phyloP scores from a whole-genome alignment of 1,284 basidiomycete species.

The Anthracocystis walkeri region DNA sequence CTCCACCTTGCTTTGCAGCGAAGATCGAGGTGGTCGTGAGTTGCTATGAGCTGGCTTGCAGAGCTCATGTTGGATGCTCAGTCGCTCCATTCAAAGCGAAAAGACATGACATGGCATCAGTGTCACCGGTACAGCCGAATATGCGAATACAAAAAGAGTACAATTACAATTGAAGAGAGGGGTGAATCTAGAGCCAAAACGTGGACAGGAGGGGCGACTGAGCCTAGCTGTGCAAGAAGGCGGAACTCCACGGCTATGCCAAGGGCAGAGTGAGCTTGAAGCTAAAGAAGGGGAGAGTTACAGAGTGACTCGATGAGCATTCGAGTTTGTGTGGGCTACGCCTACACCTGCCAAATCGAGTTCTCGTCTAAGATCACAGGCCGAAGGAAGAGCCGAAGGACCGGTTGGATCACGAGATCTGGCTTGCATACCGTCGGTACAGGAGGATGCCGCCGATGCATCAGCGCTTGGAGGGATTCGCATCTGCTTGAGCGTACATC shows the following conservation, averaged over 20 bases:
- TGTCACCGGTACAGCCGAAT: too few relatives aligned
- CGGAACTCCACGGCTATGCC: not conserved
- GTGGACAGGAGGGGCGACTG: too few relatives aligned
- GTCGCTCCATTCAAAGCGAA: not conserved
- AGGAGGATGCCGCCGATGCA: not conserved
- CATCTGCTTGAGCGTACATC: slow-evolving; percentile 55
- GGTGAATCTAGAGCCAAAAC: not conserved
- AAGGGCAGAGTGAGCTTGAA: not conserved
- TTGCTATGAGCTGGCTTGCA: not conserved
- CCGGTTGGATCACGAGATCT: not conserved
- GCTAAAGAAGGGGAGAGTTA: not conserved
- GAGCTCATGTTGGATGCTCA: not conserved
- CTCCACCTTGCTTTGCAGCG: slow-evolving; percentile 13
- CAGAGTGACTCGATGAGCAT: not conserved
- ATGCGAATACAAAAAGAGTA: not conserved
- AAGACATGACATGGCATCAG: too few relatives aligned
- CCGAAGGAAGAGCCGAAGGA: not conserved
- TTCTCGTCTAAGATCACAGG: not conserved
- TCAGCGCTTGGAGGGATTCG: slow-evolving; percentile 15
- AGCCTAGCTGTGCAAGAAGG: not conserved
- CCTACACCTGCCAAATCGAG: not conserved
- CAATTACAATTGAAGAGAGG: slow-evolving; percentile 10
- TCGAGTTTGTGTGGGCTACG: not conserved
- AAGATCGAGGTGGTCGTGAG: too few relatives aligned
- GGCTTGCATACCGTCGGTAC: too few relatives aligned